Evolutionary conservation across 208 protist genomes (phyloP).

Genomic region (Acanthamoeba triangularis): DNA sequence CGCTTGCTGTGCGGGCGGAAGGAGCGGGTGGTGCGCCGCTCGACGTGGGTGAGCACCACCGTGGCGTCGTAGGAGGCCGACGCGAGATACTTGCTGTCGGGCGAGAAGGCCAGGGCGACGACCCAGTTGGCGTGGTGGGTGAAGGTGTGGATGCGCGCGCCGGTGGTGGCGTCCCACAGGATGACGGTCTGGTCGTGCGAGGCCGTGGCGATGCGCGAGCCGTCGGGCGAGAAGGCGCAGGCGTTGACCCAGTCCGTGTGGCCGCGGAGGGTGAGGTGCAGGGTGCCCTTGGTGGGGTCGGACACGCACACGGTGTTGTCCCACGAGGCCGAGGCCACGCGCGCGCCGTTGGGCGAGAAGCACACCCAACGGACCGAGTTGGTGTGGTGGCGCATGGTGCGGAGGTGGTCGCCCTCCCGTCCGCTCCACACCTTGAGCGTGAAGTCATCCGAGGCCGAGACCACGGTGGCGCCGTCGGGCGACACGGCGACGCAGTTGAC

Average conservation of each 20-base stretch:
- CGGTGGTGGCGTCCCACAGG: slow-evolving; percentile 32
- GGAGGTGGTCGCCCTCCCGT: not conserved
- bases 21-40: not conserved
- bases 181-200: slow-evolving; percentile 73
- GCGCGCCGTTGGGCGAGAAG: not conserved
- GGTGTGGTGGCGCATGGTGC: slow-evolving; percentile 3
- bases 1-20: slow-evolving; percentile 32
- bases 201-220: slow-evolving; percentile 57
- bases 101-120: slow-evolving; percentile 49
- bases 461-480: slow-evolving; percentile 37
- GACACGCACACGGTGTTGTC: slow-evolving; percentile 82
- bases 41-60: slow-evolving; percentile 80
- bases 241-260: slow-evolving; percentile 78
- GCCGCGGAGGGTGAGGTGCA: slow-evolving; percentile 7
- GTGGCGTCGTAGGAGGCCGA: slow-evolving; percentile 77
- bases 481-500: slow-evolving; percentile 65
- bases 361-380: not conserved
- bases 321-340: slow-evolving; percentile 74
- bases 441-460: slow-evolving; percentile 70
- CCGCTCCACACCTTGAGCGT: slow-evolving; percentile 50
- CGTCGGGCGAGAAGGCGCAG: slow-evolving; percentile 79
- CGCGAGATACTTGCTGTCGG: slow-evolving; percentile 39
- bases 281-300: slow-evolving; percentile 60
- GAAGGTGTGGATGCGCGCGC: not conserved
- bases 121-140: slow-evolving; percentile 73